Base-by-base conservation (phyloP, 2,329 filamentous ascomycete species). In the Fusarium tuaranense region DNA sequence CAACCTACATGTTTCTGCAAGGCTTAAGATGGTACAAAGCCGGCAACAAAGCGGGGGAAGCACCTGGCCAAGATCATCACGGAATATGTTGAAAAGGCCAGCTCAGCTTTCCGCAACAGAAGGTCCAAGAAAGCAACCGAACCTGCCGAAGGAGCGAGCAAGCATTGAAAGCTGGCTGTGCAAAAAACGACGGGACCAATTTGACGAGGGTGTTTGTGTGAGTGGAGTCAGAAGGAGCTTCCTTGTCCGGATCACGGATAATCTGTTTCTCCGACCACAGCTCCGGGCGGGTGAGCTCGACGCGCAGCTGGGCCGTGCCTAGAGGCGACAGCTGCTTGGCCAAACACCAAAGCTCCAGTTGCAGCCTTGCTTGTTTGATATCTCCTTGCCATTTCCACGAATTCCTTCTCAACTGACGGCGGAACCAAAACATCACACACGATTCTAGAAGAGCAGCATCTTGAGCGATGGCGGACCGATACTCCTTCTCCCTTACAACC, bases 401-500 rank as follows among this genome's bases (percentile, higher is more conserved):
- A 76, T 78, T 72, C 72, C 55, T 70, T 69, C 64, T 68, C 53
- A 68, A 61, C 68, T 60, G 58, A 63, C 68, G 65, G 60, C 71
- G 68, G 48, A 68, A 48, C 63, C 20, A 58, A 68, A 63, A 69
- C 60, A 65, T 60, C 58, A 61, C 39, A 66, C 32, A 14, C 48
- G 16, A 74, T 39, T 48, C 65, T 36, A 58, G 63, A 48, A 41
- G 44, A 63, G 41, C 36, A 72, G 65, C 46, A 70, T 32, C 62
- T 75, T 72, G 80, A 81, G 88, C 77, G 83, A 99, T 99, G 96
- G 96, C 97, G 82, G 97, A 99, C 87, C 91, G 97, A 88, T 99
- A 99, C 87, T 98, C 96, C 66, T 99, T 99, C 92, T 99, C 97
- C 70, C 91, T 99, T 84, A 99, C 97, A 76, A 99, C 97, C 76